Evolutionary conservation across 176 grass and related monocot species (phyloP).

Genomic region (Eragrostis nindensis): DNA sequence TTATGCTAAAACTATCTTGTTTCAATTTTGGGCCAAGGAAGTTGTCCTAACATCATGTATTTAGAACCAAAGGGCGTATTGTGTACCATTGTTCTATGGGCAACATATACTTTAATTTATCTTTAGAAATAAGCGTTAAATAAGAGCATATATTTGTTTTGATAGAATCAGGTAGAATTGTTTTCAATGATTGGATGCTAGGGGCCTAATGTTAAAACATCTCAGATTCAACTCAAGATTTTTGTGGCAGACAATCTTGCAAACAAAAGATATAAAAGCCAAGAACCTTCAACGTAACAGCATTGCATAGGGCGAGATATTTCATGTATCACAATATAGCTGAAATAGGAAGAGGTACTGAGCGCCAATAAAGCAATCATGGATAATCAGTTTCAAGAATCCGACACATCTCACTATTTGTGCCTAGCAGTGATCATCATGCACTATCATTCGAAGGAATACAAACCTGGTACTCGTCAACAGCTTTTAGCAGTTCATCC

Average conservation of each 20-base stretch:
- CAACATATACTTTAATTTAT: too few relatives aligned
- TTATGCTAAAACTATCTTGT: too few relatives aligned
- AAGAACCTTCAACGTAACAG: not conserved
- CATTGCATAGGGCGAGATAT: not conserved
- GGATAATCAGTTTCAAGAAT: not conserved
- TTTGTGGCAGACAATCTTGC: not conserved
- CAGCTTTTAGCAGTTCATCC: constrained; percentile 77
- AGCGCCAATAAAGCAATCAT: constrained; percentile 6
- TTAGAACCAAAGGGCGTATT: not conserved
- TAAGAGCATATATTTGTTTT: not conserved
- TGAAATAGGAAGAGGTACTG: not conserved
- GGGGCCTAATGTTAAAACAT: not conserved
- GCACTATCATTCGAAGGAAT: constrained; percentile 31
- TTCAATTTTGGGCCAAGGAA: not conserved
- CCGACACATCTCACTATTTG: not conserved
- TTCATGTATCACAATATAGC: not conserved
- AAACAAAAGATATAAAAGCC: not conserved
- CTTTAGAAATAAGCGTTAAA: too few relatives aligned
- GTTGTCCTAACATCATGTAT: not conserved
- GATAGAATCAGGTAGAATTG: not conserved
- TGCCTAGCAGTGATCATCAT: not conserved
- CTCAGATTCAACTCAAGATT: not conserved
- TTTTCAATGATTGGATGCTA: not conserved
- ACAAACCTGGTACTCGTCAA: constrained; percentile 79
- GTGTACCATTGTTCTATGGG: too few relatives aligned